phyloP scores from a whole-genome alignment of 192 early-diverging fungal species.

The Backusella westeae region DNA sequence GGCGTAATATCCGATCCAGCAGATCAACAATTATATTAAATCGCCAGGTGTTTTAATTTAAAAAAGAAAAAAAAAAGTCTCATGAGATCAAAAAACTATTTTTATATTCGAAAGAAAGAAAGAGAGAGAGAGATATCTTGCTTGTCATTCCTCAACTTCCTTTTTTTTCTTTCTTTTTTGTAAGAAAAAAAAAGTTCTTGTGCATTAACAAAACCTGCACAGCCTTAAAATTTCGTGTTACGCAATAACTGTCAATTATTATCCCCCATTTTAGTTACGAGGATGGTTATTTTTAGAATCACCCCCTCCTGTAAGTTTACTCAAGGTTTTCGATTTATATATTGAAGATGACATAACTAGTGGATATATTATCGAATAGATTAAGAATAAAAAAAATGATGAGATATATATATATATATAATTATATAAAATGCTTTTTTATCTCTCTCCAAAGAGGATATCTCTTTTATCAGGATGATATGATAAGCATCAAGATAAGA shows the following conservation, averaged over 20 bases:
- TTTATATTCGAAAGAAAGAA: neutral
- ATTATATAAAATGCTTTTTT: no score
- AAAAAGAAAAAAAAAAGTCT: neutral
- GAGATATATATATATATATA: no score
- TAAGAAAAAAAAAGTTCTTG: neutral
- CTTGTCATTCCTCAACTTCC: neutral
- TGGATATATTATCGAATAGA: no score
- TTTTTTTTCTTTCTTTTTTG: neutral
- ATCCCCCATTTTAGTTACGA: neutral
- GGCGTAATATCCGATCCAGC: neutral
- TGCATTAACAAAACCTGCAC: neutral
- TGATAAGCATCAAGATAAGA: conserved; percentile 2
- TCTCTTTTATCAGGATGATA: neutral
- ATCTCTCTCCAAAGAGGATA: no score
- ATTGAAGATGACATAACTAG: neutral
- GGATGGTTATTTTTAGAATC: neutral
- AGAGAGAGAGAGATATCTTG: neutral
- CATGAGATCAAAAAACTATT: neutral
- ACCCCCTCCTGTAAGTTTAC: neutral
- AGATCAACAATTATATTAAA: neutral
- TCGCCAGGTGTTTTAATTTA: neutral
- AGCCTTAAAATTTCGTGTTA: neutral
- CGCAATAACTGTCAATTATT: neutral
- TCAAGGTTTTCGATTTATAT: neutral
- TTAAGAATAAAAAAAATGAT: no score